These are phyloP conservation scores for Trichoderma citrinoviride DNA, from an alignment of 2,329 filamentous ascomycete species.

Conservation along the genomic window DNA sequence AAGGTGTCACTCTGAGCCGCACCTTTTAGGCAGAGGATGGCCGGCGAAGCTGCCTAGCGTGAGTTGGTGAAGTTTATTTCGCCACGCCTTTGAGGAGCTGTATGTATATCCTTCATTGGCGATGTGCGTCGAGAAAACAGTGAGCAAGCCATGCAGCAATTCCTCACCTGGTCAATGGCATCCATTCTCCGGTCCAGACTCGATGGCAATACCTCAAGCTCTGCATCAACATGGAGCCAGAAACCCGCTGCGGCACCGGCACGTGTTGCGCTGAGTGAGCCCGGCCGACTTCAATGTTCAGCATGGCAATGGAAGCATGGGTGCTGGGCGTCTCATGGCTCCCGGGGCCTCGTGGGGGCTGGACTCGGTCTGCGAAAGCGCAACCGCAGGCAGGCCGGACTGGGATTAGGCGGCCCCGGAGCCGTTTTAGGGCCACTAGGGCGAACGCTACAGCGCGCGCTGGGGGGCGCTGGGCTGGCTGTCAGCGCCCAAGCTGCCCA, in stretches of 20 bases:
- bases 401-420: slow-evolving; percentile 19
- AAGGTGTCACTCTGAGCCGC: not conserved
- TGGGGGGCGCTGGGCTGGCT: slow-evolving; percentile 6
- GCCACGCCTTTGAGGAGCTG: not conserved
- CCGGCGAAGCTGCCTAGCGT: not conserved
- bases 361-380: slow-evolving; percentile 20
- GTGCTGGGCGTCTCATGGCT: not conserved
- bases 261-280: slow-evolving; percentile 16
- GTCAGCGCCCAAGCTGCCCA: slow-evolving; percentile 15
- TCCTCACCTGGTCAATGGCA: not conserved
- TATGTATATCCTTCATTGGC: too few relatives aligned
- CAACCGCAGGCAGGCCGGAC: slow-evolving; percentile 2
- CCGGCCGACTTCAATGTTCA: not conserved
- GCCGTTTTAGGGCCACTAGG: slow-evolving; percentile 13
- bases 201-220: too few relatives aligned
- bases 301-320: too few relatives aligned
- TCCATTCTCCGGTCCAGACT: too few relatives aligned
- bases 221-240: not conserved
- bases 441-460: slow-evolving; percentile 18
- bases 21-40: not conserved
- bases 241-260: not conserved
- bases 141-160: not conserved
- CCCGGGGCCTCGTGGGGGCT: slow-evolving; percentile 18
- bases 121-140: not conserved
- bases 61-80: not conserved